Evolutionary conservation across 2,329 filamentous ascomycete genomes (phyloP).

Genomic region (Hysterium pulicare): DNA sequence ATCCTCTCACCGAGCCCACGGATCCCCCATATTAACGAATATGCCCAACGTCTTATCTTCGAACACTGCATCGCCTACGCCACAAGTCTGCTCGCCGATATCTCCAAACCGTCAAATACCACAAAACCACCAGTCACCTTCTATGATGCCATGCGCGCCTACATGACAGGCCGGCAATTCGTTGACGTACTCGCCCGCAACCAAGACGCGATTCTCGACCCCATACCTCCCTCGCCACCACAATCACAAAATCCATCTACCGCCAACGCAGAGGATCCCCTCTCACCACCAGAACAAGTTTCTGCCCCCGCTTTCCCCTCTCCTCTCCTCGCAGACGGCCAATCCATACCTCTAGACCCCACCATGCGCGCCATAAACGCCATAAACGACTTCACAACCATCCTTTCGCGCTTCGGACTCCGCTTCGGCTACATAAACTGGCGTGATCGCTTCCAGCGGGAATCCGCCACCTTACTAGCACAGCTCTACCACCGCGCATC

Average conservation of each 20-base stretch:
- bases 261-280: constrained; percentile 33
- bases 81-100: constrained; percentile 66
- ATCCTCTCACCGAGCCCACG: constrained; percentile 77
- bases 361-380: constrained; percentile 43
- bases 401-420: constrained; percentile 45
- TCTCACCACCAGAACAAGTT: constrained; percentile 27
- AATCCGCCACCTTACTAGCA: constrained; percentile 40
- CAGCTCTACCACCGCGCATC: constrained; percentile 40
- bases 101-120: constrained; percentile 50
- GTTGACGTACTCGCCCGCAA: constrained; percentile 55
- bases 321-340: constrained; percentile 22
- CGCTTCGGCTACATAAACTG: constrained; percentile 50
- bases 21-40: constrained; percentile 68
- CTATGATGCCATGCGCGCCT: constrained; percentile 80
- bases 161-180: constrained; percentile 62
- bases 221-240: constrained; percentile 40
- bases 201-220: constrained; percentile 45
- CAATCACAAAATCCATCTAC: constrained; percentile 24
- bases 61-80: constrained; percentile 84
- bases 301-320: constrained; percentile 32
- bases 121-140: constrained; percentile 73
- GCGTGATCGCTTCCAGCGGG: constrained; percentile 48
- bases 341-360: constrained; percentile 26
- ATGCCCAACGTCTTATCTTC: constrained; percentile 77
- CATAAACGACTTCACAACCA: constrained; percentile 47